A percentile compares a stretch with the other conserved stretches of the same genome.
Evolutionary conservation across 2,329 filamentous ascomycete genomes (phyloP).

Genomic region (Claviceps africana): DNA sequence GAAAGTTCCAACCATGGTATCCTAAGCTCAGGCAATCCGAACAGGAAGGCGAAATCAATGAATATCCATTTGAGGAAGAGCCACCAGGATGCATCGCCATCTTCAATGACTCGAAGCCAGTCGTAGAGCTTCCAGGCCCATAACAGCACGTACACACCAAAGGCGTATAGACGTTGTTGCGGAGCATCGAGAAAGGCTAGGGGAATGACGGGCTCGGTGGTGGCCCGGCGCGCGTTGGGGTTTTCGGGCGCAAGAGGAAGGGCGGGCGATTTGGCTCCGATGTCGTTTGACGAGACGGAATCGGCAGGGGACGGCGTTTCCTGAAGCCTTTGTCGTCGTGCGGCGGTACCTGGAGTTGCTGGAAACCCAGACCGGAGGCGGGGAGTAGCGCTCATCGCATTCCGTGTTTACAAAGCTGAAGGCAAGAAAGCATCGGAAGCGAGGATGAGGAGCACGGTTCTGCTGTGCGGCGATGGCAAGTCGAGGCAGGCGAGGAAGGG

Average conservation of each 20-base stretch:
- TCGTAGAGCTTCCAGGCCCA: constrained; percentile 80
- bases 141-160: constrained; percentile 62
- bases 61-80: constrained; percentile 88
- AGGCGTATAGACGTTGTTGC: constrained; percentile 76
- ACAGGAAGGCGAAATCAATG: constrained; percentile 76
- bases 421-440: constrained; percentile 5
- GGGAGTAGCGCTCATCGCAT: constrained; percentile 75
- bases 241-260: constrained; percentile 36
- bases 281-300: constrained; percentile 17
- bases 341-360: constrained; percentile 48
- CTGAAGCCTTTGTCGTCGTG: constrained; percentile 19
- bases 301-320: constrained; percentile 18
- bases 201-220: constrained; percentile 57
- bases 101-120: constrained; percentile 62
- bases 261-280: constrained; percentile 17
- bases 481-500: not conserved
- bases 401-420: constrained; percentile 20
- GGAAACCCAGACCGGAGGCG: constrained; percentile 73
- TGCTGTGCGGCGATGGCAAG: not conserved
- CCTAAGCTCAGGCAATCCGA: constrained; percentile 69
- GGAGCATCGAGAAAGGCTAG: constrained; percentile 74
- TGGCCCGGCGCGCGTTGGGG: constrained; percentile 13
- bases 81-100: constrained; percentile 76
- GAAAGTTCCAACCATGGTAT: constrained; percentile 97
- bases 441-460: not conserved